Base-by-base conservation (phyloP, 352 stramenopile species). In the Globisporangium iwayamae region DNA sequence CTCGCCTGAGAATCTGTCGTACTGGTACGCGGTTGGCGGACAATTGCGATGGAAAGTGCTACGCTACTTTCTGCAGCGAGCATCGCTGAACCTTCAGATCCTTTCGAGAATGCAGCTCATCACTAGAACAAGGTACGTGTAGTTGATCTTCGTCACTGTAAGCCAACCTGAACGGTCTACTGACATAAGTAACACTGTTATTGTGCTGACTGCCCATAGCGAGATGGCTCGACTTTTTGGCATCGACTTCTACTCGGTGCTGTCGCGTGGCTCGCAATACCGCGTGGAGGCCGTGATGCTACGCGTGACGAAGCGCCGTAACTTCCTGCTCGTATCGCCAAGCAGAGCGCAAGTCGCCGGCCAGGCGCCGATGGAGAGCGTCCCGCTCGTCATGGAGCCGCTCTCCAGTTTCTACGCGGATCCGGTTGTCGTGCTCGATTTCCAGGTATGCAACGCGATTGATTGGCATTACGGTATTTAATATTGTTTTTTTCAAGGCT, bases 391-490 rank as follows among this genome's bases (percentile, higher is more conserved):
- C 1, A 94, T 98, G 73, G 98, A 99, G 70, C 97, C 98, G 1
- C 69, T 96, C 41, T 98, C 93, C 16, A 89, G 81, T 47, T 98
- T 99, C 70, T 99, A 99, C 73, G 77, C 85, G 4, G 96, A 99
- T 38, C 98, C 98, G 10, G 90, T 99, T 28, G 89, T 99, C 32
- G 98, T 99, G 18, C 93, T 99, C 51, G 98, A 99, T 70, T 99
- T 99, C 66, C 98, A 97, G 67, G 83, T 90, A 56, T 6, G 58
- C 20, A 11, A n/a, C 11, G 18, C 16, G 13, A 47, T 39, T 18
- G 9, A 13, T 34, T 14, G 20, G 60, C 3, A 22, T 63, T 28
- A 28, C 25, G 22, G 28, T 11, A 3, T 41, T 8, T 18, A 13
- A 57, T 38, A 25, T 18, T 5, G 54, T 3, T 34, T 63, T 56